Evolutionary conservation across 2,329 filamentous ascomycete genomes (phyloP).

Genomic region (Cryphonectria radicalis): DNA sequence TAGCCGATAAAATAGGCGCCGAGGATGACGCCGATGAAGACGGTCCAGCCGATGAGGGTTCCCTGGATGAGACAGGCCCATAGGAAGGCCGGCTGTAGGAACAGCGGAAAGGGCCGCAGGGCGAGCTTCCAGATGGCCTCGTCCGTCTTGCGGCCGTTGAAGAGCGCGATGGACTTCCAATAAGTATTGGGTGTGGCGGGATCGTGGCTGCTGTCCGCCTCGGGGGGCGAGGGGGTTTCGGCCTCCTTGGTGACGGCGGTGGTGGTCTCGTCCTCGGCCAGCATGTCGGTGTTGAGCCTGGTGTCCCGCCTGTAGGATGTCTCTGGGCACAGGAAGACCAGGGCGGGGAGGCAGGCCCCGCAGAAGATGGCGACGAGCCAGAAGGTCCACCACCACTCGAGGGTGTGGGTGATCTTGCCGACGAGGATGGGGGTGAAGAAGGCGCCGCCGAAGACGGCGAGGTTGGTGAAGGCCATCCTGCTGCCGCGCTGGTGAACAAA

Average conservation of each 20-base stretch:
- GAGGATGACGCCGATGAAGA: constrained; percentile 84
- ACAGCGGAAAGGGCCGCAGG: constrained; percentile 79
- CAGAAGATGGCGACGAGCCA: constrained; percentile 87
- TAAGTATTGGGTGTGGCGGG: constrained; percentile 59
- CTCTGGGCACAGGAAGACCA: constrained; percentile 83
- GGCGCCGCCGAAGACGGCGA: constrained; percentile 60
- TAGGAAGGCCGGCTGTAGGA: constrained; percentile 82
- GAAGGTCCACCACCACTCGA: constrained; percentile 89
- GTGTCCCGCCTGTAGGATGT: constrained; percentile 74
- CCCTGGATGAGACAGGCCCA: constrained; percentile 84
- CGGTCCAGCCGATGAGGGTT: constrained; percentile 91
- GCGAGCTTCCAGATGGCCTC: constrained; percentile 70
- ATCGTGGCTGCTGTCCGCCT: constrained; percentile 2
- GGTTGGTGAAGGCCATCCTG: constrained; percentile 79
- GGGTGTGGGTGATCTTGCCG: constrained; percentile 76
- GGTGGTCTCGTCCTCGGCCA: constrained; percentile 40
- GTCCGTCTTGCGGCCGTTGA: constrained; percentile 82
- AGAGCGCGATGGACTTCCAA: constrained; percentile 64
- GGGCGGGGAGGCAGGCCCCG: constrained; percentile 67
- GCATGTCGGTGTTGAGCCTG: constrained; percentile 71
- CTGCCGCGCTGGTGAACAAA: constrained; percentile 85
- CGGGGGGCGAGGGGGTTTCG: neutral
- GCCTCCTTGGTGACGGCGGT: constrained; percentile 7
- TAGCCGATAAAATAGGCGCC: constrained; percentile 81
- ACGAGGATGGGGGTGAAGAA: constrained; percentile 84